Evolutionary conservation across 2,329 filamentous ascomycete genomes (phyloP), one percentile per base, ranked within the genome.

Genomic region (Diplocarpon mali): DNA sequence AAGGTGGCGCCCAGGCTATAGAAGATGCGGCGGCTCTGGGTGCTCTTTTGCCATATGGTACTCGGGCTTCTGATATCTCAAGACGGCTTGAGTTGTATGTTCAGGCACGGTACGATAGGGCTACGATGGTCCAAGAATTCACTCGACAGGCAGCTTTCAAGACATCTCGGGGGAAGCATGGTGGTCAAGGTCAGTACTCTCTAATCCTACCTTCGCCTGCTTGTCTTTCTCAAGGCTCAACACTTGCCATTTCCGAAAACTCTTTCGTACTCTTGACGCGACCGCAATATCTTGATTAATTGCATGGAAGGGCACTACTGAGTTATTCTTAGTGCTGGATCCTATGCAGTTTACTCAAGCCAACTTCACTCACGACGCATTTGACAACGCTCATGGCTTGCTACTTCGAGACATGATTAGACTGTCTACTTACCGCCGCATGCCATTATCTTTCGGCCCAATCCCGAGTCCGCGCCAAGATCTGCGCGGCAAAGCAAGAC

Each of bases 1-100:
- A 80, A 55, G 79, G 78, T 2, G 80, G 72, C 5, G 77, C 64
- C 0, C 67, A 75, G 44, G 80, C 80, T 0, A 82, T 85, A 35
- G 80, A 85, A 56, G 81, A 85, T 50, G 79, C 72, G 0, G 73
- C 72, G 0, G 70, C 78, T 0, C 57, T 85, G 1, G 70, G 68
- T 0, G 70, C 72, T 1, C 65, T 85, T 6, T 63, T 85, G 0
- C 69, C 71, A 0, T 50, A 53, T 0, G 70, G 69, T 0, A 71
- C 71, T 0, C 45, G 56, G 3, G 0, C 57, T 0, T 58, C 64
- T 0, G 71, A 77, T 0, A 63, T 83, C 0, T 63, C 70, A 0
- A 70, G 72, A 7, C 68, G 80, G 0, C 62, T 85, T 10, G 65
- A 67, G 45, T 61, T 84, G 0, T 83, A 82, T 53, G 65, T 82